phyloP scores from a whole-genome alignment of 2,329 filamentous ascomycete species.

The Fusarium sp. region DNA sequence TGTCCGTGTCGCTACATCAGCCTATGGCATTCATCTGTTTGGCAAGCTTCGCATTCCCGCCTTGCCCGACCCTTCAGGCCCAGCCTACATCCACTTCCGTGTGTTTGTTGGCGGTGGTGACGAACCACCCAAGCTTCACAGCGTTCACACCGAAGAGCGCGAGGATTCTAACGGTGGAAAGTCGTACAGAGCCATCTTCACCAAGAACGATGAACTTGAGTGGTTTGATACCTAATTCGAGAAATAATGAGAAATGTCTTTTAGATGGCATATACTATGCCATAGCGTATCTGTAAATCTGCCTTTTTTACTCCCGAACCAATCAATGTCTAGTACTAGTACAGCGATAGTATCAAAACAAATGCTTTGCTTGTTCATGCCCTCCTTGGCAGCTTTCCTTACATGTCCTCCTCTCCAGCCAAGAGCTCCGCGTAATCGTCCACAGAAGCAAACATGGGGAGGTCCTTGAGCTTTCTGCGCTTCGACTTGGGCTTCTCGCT shows the following conservation, averaged over 20 bases:
- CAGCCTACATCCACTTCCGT: constrained; percentile 86
- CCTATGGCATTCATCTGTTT: constrained; percentile 84
- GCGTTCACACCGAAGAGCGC: constrained; percentile 95
- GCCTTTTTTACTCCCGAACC: constrained; percentile 39
- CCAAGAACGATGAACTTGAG: constrained; percentile 88
- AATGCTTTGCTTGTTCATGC: constrained; percentile 27
- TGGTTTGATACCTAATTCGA: constrained; percentile 65
- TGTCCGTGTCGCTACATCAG: constrained; percentile 91
- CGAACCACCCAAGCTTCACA: constrained; percentile 84
- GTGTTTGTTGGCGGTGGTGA: constrained; percentile 89
- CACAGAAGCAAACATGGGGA: constrained; percentile 92
- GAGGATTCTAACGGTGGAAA: constrained; percentile 91
- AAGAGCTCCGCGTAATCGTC: constrained; percentile 94
- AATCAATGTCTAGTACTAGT: constrained; percentile 32
- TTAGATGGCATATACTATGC: constrained; percentile 10
- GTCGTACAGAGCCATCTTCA: constrained; percentile 93
- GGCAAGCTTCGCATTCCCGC: constrained; percentile 75
- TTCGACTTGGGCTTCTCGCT: constrained; percentile 65
- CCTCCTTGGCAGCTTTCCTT: constrained; percentile 6
- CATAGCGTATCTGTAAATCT: constrained; percentile 22
- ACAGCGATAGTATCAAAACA: constrained; percentile 35
- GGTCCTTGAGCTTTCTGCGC: constrained; percentile 86
- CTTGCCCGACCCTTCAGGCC: constrained; percentile 65
- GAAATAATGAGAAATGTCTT: constrained; percentile 30
- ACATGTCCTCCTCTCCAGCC: constrained; percentile 75